Evolutionary conservation across 108 stramenopile genomes (phyloP).

Genomic region (Seminavis robusta): DNA sequence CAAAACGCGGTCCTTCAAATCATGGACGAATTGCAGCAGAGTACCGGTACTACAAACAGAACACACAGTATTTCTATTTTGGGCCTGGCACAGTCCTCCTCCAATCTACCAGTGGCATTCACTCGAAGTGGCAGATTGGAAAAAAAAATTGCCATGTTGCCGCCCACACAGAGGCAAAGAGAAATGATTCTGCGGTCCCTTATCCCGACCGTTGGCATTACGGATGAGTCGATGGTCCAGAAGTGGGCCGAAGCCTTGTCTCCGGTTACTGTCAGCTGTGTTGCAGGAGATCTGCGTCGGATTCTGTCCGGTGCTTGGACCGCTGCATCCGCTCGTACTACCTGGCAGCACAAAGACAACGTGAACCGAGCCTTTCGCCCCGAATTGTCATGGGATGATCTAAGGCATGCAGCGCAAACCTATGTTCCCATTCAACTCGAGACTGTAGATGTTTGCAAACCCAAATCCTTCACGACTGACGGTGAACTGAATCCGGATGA

Average conservation of each 20-base stretch:
- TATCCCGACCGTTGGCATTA: slow-evolving; percentile 15
- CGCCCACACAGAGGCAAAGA: slow-evolving; percentile 70
- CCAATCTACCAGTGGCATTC: slow-evolving; percentile 46
- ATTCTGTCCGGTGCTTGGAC: slow-evolving; percentile 66
- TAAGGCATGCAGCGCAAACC: slow-evolving; percentile 50
- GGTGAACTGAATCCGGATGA: not conserved
- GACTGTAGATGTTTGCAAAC: slow-evolving; percentile 65
- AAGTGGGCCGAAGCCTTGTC: slow-evolving; percentile 55
- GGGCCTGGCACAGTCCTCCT: slow-evolving; percentile 42
- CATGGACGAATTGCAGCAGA: slow-evolving; percentile 34
- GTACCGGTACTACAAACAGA: not conserved
- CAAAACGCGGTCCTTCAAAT: slow-evolving; percentile 45
- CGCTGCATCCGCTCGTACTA: slow-evolving; percentile 20
- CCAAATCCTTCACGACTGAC: slow-evolving; percentile 11
- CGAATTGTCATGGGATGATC: slow-evolving; percentile 50
- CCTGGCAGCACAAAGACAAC: slow-evolving; percentile 2
- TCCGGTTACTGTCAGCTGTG: slow-evolving; percentile 65
- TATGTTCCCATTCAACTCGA: slow-evolving; percentile 73
- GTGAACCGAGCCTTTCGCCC: not conserved
- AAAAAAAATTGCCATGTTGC: slow-evolving; percentile 54
- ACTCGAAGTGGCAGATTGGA: slow-evolving; percentile 70
- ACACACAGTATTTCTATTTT: slow-evolving; percentile 28
- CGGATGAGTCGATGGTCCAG: not conserved
- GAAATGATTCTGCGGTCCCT: slow-evolving; percentile 45
- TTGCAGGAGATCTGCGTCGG: slow-evolving; percentile 67